These are phyloP conservation scores for Xylaria longipes DNA, from an alignment of 495 filamentous ascomycete species.

Conservation along the genomic window DNA sequence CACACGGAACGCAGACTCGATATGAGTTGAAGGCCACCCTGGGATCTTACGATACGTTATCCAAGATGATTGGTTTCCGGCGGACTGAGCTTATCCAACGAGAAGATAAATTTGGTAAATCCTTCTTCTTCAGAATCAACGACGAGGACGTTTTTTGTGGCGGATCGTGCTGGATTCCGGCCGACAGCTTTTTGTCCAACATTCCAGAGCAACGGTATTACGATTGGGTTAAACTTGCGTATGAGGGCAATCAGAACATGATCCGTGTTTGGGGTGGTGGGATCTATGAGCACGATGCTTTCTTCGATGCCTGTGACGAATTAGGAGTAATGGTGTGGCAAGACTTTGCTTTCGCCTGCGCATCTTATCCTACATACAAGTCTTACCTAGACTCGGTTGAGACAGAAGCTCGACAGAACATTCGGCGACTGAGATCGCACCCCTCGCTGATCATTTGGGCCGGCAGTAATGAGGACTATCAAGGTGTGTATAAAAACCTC, in stretches of 20 bases:
- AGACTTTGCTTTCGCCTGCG: slow-evolving; percentile 83
- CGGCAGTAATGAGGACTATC: slow-evolving; percentile 89
- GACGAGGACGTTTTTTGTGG: slow-evolving; percentile 72
- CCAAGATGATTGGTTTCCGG: slow-evolving; percentile 61
- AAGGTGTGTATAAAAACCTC: too few species aligned
- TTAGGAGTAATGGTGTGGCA: slow-evolving; percentile 82
- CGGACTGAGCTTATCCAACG: slow-evolving; percentile 65
- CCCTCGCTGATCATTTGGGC: slow-evolving; percentile 79
- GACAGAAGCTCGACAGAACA: slow-evolving; percentile 70
- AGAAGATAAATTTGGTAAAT: slow-evolving; percentile 65
- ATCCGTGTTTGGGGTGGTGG: slow-evolving; percentile 75
- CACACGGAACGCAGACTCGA: slow-evolving; percentile 69
- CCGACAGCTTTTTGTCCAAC: slow-evolving; percentile 69
- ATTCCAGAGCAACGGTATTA: slow-evolving; percentile 63
- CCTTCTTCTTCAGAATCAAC: slow-evolving; percentile 78
- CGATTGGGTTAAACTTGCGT: slow-evolving; percentile 69
- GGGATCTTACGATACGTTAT: slow-evolving; percentile 37
- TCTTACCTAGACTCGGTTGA: slow-evolving; percentile 68
- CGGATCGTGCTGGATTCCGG: slow-evolving; percentile 80
- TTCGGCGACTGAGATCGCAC: slow-evolving; percentile 75
- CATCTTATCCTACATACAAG: slow-evolving; percentile 75
- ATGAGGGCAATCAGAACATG: slow-evolving; percentile 72
- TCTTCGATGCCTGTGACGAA: slow-evolving; percentile 79
- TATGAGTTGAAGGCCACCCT: slow-evolving; percentile 63
- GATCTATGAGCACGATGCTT: slow-evolving; percentile 75